Evolutionary conservation across 495 filamentous ascomycete genomes (phyloP), one percentile per base, ranked within the genome.

Genomic region (Penicillium herquei): DNA sequence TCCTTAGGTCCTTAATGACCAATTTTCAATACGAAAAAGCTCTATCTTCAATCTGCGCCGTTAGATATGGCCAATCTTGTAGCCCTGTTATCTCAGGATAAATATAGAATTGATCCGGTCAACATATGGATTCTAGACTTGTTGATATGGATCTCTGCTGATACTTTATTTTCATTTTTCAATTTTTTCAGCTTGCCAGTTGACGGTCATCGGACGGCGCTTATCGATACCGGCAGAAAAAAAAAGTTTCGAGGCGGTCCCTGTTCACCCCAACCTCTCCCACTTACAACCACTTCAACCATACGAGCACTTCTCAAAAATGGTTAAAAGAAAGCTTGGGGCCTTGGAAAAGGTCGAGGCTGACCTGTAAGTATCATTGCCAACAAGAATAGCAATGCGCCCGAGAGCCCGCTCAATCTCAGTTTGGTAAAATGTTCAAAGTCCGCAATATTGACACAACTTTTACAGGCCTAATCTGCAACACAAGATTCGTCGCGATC

Each of bases 341-440:
- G 92, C 92, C 39, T 82, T 96, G 65, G 92, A 97, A 75, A 97
- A 97, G 81, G 85, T 95, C 61, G 92, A 97, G 64, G 92, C 91
- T 31, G 91, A 96, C 69, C 68, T 96, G 81, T 88, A 56, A 63
- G 82, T 73, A 16, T 35, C 34, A 33, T 44, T 44, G 33, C 40
- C 52, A 26, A 56, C 55, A 50, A 42, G 59, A 54, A 35, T 51
- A 51, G 31, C 56, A 61, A 39, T 67, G 66, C 62, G 64, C 55
- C 55, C 52, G 37, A 37, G 43, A 30, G 43, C 43, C 4, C 32
- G 7, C 69, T 60, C 49, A 39, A 54, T 53, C 41, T 26, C 26
- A 16, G 16, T 41, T 62, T 31, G 44, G 39, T 13, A 14, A 13
- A 9, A 37, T 10, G 6, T 14, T 45, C 30, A n/a, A 6, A 45